A percentile compares a stretch with the other conserved stretches of the same genome.
Evolutionary conservation across 2,329 filamentous ascomycete genomes (phyloP).

Genomic region (Curvularia verruculosa): DNA sequence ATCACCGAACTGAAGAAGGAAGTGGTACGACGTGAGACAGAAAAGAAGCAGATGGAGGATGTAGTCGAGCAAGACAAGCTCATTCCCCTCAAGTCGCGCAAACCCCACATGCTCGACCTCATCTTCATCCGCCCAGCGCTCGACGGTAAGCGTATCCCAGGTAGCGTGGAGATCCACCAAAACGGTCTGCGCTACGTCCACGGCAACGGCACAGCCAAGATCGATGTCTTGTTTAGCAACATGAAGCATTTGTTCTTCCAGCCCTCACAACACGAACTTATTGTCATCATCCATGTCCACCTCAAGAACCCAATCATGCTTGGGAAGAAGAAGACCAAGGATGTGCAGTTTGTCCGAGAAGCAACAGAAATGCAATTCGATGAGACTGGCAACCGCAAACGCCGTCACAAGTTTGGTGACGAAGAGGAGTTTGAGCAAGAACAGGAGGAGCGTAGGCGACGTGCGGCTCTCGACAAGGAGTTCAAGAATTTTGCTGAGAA

Average conservation of each 20-base stretch:
- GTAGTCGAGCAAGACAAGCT: constrained; percentile 99
- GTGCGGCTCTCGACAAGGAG: constrained; percentile 90
- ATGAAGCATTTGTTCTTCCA: constrained; percentile 99
- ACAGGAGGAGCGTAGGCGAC: constrained; percentile 90
- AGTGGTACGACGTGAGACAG: constrained; percentile 88
- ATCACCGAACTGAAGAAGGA: constrained; percentile 97
- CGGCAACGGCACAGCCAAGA: constrained; percentile 78
- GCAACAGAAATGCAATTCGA: constrained; percentile 99
- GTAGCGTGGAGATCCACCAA: constrained; percentile 96
- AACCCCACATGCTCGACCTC: constrained; percentile 87
- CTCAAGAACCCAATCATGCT: constrained; percentile 98
- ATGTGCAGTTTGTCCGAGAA: constrained; percentile 97
- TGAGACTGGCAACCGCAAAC: constrained; percentile 96
- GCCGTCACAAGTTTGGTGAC: constrained; percentile 96
- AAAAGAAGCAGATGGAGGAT: constrained; percentile 99
- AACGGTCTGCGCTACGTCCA: constrained; percentile 94
- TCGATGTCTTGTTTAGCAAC: constrained; percentile 97
- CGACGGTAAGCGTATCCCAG: constrained; percentile 95
- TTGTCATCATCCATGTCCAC: constrained; percentile 97
- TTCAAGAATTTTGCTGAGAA: constrained; percentile 98
- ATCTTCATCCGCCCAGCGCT: constrained; percentile 94
- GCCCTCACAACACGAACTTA: constrained; percentile 92
- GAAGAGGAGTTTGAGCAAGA: constrained; percentile 99
- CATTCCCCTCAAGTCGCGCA: constrained; percentile 89
- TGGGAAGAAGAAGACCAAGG: constrained; percentile 98